Conservation (phyloP, 192 early-diverging fungal species). For the Borealophlyctis nickersoniae region DNA sequence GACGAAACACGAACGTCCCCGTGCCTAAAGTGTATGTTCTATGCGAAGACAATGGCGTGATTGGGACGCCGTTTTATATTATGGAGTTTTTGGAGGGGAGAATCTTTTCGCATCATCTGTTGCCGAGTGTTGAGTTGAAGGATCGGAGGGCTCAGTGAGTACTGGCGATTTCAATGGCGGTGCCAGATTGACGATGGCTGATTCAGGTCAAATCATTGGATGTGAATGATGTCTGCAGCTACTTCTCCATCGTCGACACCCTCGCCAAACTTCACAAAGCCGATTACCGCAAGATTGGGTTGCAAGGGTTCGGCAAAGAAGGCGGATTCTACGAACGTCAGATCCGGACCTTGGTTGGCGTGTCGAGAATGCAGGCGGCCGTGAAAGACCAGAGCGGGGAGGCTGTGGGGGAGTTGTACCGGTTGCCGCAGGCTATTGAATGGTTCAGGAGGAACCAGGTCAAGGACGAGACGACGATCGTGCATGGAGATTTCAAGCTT, state of each 20-base stretch:
- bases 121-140: conserved; percentile 8
- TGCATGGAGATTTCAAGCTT: conserved; percentile 93
- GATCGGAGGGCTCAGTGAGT: conserved; percentile 31
- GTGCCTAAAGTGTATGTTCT: conserved; percentile 85
- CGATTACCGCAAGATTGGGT: conserved; percentile 60
- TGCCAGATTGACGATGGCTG: not conserved
- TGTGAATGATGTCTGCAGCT: conserved; percentile 19
- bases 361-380: conserved; percentile 65
- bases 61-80: conserved; percentile 93
- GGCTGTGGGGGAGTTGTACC: conserved; percentile 65
- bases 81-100: conserved; percentile 95
- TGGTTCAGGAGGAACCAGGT: conserved; percentile 74
- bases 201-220: conserved; percentile 2
- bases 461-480: conserved; percentile 73
- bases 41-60: conserved; percentile 78
- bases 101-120: conserved; percentile 63
- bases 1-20: conserved; percentile 70
- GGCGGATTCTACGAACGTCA: conserved; percentile 84
- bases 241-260: conserved; percentile 63
- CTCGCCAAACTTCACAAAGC: conserved; percentile 79
- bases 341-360: conserved; percentile 62
- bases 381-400: conserved; percentile 54
- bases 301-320: conserved; percentile 64
- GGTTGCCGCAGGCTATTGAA: conserved; percentile 61
- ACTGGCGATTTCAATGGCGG: conserved; percentile 3